Conservation (phyloP, 768 basidiomycete genomes). For the Hygrophorus pudorinus region DNA sequence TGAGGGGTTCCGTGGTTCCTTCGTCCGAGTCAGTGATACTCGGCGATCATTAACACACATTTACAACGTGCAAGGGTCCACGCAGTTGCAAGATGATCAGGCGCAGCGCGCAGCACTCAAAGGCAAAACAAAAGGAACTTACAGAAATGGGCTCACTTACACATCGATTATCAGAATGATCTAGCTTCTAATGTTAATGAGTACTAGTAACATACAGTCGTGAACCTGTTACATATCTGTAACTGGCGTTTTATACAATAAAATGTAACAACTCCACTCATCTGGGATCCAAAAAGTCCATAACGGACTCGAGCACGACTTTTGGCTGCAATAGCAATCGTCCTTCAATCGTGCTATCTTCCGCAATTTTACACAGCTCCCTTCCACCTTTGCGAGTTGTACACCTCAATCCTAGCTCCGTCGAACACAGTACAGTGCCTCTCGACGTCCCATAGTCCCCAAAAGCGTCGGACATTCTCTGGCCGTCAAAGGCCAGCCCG, state of each 20-base stretch:
- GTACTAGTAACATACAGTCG: not conserved
- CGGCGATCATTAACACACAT: too few relatives aligned
- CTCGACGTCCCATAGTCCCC: slow-evolving; percentile 43
- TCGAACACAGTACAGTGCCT: slow-evolving; percentile 53
- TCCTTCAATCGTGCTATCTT: slow-evolving; percentile 41
- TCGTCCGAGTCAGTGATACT: too few relatives aligned
- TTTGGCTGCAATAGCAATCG: slow-evolving; percentile 61
- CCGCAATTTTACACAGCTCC: slow-evolving; percentile 15
- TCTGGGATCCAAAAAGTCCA: slow-evolving; percentile 30
- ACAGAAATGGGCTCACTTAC: too few relatives aligned
- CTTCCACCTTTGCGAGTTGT: slow-evolving; percentile 35
- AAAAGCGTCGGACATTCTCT: slow-evolving; percentile 34
- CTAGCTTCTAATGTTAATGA: too few relatives aligned
- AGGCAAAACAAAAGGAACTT: too few relatives aligned
- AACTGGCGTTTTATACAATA: not conserved
- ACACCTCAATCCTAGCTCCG: slow-evolving; percentile 63
- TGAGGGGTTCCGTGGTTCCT: too few relatives aligned
- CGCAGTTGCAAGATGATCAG: too few relatives aligned
- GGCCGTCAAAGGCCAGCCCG: slow-evolving; percentile 35
- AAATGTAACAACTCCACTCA: slow-evolving; percentile 5
- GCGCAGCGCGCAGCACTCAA: too few relatives aligned
- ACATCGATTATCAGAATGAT: too few relatives aligned
- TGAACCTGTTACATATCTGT: not conserved
- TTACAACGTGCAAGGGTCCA: too few relatives aligned
- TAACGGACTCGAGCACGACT: slow-evolving; percentile 65